These are phyloP conservation scores for Triangularia setosa DNA, from an alignment of 2,329 filamentous ascomycete species.

Conservation along the genomic window DNA sequence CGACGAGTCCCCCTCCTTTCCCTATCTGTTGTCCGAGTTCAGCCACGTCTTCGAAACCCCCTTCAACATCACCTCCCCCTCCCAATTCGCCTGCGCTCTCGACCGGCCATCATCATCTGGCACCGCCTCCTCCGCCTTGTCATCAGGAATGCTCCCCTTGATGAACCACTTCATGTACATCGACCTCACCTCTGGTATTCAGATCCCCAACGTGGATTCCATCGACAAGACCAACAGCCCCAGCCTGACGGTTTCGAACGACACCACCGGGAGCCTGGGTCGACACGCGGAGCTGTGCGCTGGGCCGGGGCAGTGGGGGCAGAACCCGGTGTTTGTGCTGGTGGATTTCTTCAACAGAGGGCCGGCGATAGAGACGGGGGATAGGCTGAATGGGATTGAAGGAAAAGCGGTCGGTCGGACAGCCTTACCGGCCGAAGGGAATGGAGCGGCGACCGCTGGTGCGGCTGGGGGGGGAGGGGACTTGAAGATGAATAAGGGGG, in stretches of 20 bases:
- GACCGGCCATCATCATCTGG: constrained; percentile 57
- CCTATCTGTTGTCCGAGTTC: constrained; percentile 63
- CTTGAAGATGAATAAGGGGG: constrained; percentile 16
- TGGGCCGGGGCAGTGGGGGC: constrained; percentile 48
- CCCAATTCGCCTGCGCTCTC: constrained; percentile 68
- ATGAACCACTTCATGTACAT: constrained; percentile 79
- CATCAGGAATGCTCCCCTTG: constrained; percentile 61
- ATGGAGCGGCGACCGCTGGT: neutral
- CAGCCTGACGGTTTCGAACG: constrained; percentile 37
- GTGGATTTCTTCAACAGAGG: constrained; percentile 79
- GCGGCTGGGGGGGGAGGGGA: constrained; percentile 21
- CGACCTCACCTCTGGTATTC: constrained; percentile 48
- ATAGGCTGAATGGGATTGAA: constrained; percentile 58
- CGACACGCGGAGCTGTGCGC: constrained; percentile 52
- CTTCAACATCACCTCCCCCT: constrained; percentile 59
- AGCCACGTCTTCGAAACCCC: constrained; percentile 68
- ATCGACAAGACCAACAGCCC: constrained; percentile 64
- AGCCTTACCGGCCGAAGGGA: constrained; percentile 32
- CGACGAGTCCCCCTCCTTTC: constrained; percentile 37
- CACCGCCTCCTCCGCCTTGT: constrained; percentile 49
- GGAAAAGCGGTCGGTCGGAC: neutral
- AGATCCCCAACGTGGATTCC: constrained; percentile 57
- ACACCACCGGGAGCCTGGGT: constrained; percentile 48
- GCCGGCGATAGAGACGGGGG: constrained; percentile 64
- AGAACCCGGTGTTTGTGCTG: constrained; percentile 66